A percentile compares a stretch with the other conserved stretches of the same genome.
These are phyloP conservation scores for Hydrangea macrophylla DNA, from an alignment of 148 eudicot genomes.

Conservation along the genomic window DNA sequence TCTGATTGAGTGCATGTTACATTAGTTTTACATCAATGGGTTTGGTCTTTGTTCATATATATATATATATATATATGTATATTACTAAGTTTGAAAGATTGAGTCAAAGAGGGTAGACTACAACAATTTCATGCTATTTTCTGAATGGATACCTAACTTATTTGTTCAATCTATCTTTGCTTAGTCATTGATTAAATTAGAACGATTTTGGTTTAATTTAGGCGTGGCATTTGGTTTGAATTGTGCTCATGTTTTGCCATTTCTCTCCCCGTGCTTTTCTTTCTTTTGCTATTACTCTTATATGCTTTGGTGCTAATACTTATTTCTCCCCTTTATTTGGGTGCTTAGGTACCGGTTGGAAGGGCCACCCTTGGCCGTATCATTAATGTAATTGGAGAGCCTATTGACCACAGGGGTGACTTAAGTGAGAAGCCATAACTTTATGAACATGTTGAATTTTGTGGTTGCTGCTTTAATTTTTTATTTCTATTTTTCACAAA, in stretches of 20 bases:
- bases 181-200: background rate
- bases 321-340: background rate
- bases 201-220: background rate
- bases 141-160: too few species aligned
- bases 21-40: too few species aligned
- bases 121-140: background rate
- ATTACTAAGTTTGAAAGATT: too few species aligned
- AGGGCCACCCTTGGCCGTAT: slow-evolving; percentile 99
- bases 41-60: too few species aligned
- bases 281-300: background rate
- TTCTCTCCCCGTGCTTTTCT: background rate
- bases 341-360: slow-evolving; percentile 85
- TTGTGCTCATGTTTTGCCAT: background rate
- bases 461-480: background rate
- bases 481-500: background rate
- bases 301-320: background rate
- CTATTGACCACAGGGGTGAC: slow-evolving; percentile 85
- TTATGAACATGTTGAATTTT: background rate
- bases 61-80: too few species aligned
- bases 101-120: background rate
- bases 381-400: slow-evolving; percentile 94
- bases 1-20: too few species aligned
- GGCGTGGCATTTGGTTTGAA: background rate
- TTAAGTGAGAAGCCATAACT: slow-evolving; percentile 55
- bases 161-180: too few species aligned